phyloP scores from a whole-genome alignment of 1,284 basidiomycete species.

The Marasmius sp. region DNA sequence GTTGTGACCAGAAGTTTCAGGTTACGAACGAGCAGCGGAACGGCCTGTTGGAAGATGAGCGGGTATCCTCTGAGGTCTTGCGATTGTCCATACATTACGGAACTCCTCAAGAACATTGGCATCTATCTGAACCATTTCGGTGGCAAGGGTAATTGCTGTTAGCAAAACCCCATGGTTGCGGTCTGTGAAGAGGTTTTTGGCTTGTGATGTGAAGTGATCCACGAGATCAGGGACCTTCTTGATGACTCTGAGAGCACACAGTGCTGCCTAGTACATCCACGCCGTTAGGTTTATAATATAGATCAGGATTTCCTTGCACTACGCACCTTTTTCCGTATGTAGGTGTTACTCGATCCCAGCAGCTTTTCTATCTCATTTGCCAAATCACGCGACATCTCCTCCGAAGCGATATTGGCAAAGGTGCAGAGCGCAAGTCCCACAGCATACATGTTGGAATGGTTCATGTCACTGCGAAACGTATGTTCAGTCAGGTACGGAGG shows the following conservation, averaged over 20 bases:
- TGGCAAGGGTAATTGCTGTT: slow-evolving; percentile 91
- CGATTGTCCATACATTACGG: slow-evolving; percentile 64
- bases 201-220: slow-evolving; percentile 89
- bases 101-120: slow-evolving; percentile 79
- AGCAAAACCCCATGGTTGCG: slow-evolving; percentile 97
- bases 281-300: not conserved
- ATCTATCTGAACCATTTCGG: slow-evolving; percentile 91
- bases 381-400: slow-evolving; percentile 97
- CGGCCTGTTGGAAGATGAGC: slow-evolving; percentile 56
- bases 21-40: slow-evolving; percentile 92
- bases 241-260: slow-evolving; percentile 95
- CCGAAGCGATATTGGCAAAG: slow-evolving; percentile 98
- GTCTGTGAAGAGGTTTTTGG: slow-evolving; percentile 91
- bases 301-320: not conserved
- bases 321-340: slow-evolving; percentile 95
- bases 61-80: not conserved
- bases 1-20: slow-evolving; percentile 95
- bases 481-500: slow-evolving; percentile 10
- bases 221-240: slow-evolving; percentile 96
- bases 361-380: slow-evolving; percentile 98
- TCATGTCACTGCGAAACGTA: slow-evolving; percentile 82
- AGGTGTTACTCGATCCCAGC: slow-evolving; percentile 95
- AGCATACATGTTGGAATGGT: slow-evolving; percentile 99
- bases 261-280: slow-evolving; percentile 67
- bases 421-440: slow-evolving; percentile 97